Evolutionary conservation across 345 rosid genomes (phyloP), one percentile per base, ranked within the genome.

Genomic region (Aethionema arabicum): DNA sequence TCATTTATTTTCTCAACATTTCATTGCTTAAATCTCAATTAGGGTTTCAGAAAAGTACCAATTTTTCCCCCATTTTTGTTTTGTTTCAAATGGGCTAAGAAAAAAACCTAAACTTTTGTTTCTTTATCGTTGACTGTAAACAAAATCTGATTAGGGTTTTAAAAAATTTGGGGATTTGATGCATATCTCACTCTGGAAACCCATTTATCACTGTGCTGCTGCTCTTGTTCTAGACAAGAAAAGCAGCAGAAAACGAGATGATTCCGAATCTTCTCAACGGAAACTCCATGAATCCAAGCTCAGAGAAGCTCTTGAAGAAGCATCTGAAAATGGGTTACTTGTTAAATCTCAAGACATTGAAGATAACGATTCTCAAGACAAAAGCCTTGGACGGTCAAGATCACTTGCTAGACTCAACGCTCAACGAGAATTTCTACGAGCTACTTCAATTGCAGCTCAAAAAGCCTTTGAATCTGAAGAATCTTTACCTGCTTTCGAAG

Each of bases 101-200:
- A 21, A 21, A 66, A 48, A 38, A 29, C 0, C 21, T 32, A 43
- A 13, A 7, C 50, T 41, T 63, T 63, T 30, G 9, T 30, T 38
- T 11, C 11, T 41, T 4, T 0, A 7, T 12, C 51, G 40, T 32
- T 44, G 39, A 40, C 4, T 6, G 11, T 12, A 3, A 12, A 40
- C 40, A 6, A 10, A 12, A 16, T 37, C 46, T 61, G 36, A 61
- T 52, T 43, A 16, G 68, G 37, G 36, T 32, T 52, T 41, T 7
- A 21, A 15, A 11, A 8, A 2, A 37, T 4, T 49, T 15, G 42
- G 60, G 65, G 40, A 37, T 58, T 65, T 59, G 66, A 95, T 95
- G 99, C 97, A 88, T 86, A 83, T 91, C 75, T 95, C 95, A 72
- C 77, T 88, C 69, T 95, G 99, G 99, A 95, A 95, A 74, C 97